A percentile compares a stretch with the other conserved stretches of the same genome.
phyloP scores from a whole-genome alignment of 1,284 basidiomycete genomes.

The Moesziomyces parantarcticus region DNA sequence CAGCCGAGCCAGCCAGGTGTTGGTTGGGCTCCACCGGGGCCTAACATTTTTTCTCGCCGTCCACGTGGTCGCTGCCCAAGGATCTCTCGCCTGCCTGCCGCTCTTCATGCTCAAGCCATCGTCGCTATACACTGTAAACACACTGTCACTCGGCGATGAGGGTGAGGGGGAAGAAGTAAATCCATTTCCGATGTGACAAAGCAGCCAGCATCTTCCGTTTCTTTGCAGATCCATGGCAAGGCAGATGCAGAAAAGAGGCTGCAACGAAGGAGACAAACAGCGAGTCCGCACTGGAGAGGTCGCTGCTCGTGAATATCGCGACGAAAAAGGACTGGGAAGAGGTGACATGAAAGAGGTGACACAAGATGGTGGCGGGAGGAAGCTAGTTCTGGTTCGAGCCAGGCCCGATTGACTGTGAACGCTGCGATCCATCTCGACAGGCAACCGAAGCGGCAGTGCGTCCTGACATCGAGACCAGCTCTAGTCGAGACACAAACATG shows the following conservation, averaged over 20 bases:
- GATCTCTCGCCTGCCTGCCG: too few species aligned
- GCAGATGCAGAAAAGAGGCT: background rate
- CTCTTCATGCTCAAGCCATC: too few species aligned
- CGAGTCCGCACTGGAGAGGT: background rate
- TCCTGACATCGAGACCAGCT: constrained; percentile 23
- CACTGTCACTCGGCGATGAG: background rate
- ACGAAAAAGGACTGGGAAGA: background rate
- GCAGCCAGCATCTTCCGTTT: background rate
- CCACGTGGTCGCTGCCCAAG: too few species aligned
- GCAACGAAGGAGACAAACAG: background rate
- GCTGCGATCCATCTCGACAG: background rate
- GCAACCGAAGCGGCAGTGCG: background rate
- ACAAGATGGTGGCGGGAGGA: too few species aligned
- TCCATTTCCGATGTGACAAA: background rate
- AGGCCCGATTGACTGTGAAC: background rate
- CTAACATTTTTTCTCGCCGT: too few species aligned
- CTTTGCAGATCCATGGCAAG: background rate
- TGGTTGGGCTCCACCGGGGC: too few species aligned
- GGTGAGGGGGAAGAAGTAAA: background rate
- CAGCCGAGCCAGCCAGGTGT: too few species aligned
- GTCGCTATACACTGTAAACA: background rate
- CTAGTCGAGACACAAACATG: background rate
- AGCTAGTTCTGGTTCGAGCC: background rate
- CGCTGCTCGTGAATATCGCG: background rate
- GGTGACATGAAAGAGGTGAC: too few species aligned